A percentile compares a stretch with the other conserved stretches of the same genome.
phyloP scores from a whole-genome alignment of 1,284 basidiomycete species.

The Tremellales sp. region DNA sequence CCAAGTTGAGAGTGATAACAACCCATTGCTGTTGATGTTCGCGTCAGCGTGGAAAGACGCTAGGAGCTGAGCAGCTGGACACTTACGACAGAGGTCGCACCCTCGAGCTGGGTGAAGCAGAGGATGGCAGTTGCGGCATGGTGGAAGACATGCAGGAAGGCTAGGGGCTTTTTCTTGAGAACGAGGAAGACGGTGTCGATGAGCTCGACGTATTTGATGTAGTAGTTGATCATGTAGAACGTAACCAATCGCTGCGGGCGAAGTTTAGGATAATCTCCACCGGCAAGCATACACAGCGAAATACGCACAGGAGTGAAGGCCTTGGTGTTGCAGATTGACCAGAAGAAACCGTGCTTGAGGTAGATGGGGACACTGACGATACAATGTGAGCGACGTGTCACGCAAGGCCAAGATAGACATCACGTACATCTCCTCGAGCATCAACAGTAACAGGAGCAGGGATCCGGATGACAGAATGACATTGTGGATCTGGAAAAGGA shows the following conservation, averaged over 20 bases:
- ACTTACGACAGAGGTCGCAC: constrained; percentile 77
- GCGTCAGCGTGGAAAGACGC: constrained; percentile 35
- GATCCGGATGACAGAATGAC: constrained; percentile 79
- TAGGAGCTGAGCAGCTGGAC: not conserved
- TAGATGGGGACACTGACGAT: constrained; percentile 59
- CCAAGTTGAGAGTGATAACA: constrained; percentile 86
- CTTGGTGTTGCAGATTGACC: constrained; percentile 69
- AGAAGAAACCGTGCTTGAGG: constrained; percentile 66
- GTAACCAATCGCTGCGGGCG: constrained; percentile 67
- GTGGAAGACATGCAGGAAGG: constrained; percentile 97
- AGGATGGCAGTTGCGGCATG: constrained; percentile 96
- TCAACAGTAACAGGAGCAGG: constrained; percentile 71
- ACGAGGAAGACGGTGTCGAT: constrained; percentile 95
- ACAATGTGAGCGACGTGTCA: constrained; percentile 1
- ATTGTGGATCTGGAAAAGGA: constrained; percentile 90
- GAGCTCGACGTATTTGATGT: constrained; percentile 91
- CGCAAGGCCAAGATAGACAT: not conserved
- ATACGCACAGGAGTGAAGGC: constrained; percentile 84
- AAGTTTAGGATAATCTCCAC: not conserved
- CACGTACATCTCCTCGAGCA: constrained; percentile 78
- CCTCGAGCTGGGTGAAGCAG: constrained; percentile 91
- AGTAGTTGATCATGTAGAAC: constrained; percentile 99
- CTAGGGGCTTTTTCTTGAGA: constrained; percentile 98
- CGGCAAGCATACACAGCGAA: constrained; percentile 1
- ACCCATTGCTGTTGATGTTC: constrained; percentile 79